Base-by-base conservation (phyloP, 495 filamentous ascomycete species). In the Penicillium crystallinum region DNA sequence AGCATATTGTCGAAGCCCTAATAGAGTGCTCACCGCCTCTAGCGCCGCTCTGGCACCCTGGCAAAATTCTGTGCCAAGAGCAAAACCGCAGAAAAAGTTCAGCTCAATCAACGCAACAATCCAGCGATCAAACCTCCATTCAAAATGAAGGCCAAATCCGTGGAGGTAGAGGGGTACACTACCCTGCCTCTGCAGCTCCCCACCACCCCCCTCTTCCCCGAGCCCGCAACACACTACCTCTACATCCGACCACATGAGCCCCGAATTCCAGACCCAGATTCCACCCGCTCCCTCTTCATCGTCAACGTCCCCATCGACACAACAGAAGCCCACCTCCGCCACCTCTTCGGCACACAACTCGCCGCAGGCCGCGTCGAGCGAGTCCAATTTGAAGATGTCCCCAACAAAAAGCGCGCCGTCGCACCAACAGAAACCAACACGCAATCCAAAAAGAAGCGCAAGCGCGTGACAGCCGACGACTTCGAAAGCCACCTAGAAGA, bases 241-340 rank as follows among this genome's bases (percentile, higher is more conserved):
- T 96, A 96, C 70, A 67, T 97, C 45, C 88, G 86, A 49, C 82
- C 81, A 27, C 90, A 97, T 64, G 78, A 83, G 37, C 91, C 87
- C 49, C 88, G 83, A 59, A 77, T 91, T 21, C 84, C 89, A 14
- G 85, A 86, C 10, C 73, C 81, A 15, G 77, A 86, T 60, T 83
- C 91, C 60, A 64, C 79, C 19, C 84, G 90, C 52, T 87, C 86
- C 40, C 78, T 98, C 21, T 98, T 96, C 71, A 61, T 91, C 19
- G 85, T 90, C 54, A 97, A 98, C 64, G 63, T 92, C 6, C 95
- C 93, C 30, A 74, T 90, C 57, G 92, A 97, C 67, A 83, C 87
- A 49, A 95, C 88, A 31, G 82, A 87, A 42, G 59, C 70, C 0
- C 89, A 93, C 59, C 70, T 97, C 15, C 85, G 89, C 33, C 74